Conservation (phyloP, 345 rosid genomes). For the Ceriops decandra region DNA sequence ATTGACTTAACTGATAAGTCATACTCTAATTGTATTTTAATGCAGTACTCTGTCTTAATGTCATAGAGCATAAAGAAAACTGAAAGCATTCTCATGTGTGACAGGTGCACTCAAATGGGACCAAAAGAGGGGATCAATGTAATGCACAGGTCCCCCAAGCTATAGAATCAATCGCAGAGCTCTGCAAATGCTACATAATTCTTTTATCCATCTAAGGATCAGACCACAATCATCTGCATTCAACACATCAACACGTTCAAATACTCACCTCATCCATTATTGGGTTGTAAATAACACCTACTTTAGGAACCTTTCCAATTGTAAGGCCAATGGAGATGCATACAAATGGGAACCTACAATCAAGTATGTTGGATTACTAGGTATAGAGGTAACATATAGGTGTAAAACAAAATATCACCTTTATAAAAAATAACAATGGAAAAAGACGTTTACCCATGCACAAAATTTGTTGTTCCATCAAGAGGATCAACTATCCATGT, state of each 20-base stretch:
- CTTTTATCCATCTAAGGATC: neutral
- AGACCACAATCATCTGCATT: neutral
- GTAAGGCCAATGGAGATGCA: slow-evolving; percentile 96
- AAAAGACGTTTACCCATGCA: slow-evolving; percentile 63
- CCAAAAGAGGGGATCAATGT: neutral
- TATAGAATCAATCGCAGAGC: neutral
- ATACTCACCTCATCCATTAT: slow-evolving; percentile 80
- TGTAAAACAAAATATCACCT: slow-evolving; percentile 9
- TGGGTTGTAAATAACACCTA: slow-evolving; percentile 93
- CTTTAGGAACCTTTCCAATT: slow-evolving; percentile 67
- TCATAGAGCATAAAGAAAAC: neutral
- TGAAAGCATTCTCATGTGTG: neutral
- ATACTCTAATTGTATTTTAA: no score
- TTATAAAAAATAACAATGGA: slow-evolving; percentile 2
- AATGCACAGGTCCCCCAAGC: neutral
- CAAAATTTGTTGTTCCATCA: slow-evolving; percentile 97
- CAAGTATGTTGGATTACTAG: slow-evolving; percentile 7
- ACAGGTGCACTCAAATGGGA: neutral
- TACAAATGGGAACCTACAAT: slow-evolving; percentile 73
- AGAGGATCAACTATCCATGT: slow-evolving; percentile 99
- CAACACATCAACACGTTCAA: neutral
- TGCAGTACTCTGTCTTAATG: neutral
- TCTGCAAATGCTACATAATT: neutral
- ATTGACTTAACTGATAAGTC: no score
- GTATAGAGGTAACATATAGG: slow-evolving; percentile 3